phyloP scores from a whole-genome alignment of 768 basidiomycete genomes.

The Pisolithus albus region DNA sequence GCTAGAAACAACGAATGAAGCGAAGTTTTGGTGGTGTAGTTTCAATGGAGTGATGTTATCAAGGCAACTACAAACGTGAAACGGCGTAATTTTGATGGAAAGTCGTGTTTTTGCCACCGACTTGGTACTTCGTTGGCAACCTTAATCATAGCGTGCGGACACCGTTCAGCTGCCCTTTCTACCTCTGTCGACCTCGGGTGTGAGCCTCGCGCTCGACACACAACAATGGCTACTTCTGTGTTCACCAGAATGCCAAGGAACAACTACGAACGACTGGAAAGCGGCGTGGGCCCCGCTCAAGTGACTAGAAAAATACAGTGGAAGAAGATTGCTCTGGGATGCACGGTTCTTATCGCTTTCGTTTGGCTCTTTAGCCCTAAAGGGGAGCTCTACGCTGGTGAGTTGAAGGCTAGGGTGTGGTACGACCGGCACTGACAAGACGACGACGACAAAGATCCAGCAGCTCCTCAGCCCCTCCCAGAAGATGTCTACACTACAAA shows the following conservation, averaged over 20 bases:
- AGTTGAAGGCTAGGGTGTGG: constrained; percentile 2
- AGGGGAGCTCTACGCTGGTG: constrained; percentile 14
- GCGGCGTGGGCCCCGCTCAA: constrained; percentile 48
- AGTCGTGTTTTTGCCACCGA: no score
- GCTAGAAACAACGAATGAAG: no score
- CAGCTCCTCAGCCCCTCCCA: constrained; percentile 11
- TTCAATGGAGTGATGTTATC: no score
- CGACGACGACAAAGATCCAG: constrained; percentile 2
- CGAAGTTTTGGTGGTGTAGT: no score
- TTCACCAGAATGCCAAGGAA: constrained; percentile 27
- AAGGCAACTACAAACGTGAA: no score
- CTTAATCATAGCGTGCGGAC: constrained; percentile 17
- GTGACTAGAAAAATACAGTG: constrained; percentile 36
- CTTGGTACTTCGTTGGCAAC: background rate
- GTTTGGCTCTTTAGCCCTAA: constrained; percentile 64
- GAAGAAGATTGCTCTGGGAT: constrained; percentile 64
- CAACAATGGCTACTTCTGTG: constrained; percentile 13
- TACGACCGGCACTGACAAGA: background rate
- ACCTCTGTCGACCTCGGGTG: constrained; percentile 24
- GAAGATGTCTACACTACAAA: constrained; percentile 19
- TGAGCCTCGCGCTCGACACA: constrained; percentile 19
- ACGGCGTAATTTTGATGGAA: no score
- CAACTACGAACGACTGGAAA: constrained; percentile 56
- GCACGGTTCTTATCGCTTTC: constrained; percentile 46
- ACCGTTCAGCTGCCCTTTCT: constrained; percentile 18